Conservation (phyloP, 495 filamentous ascomycete species). For the Penicilliopsis zonata region DNA sequence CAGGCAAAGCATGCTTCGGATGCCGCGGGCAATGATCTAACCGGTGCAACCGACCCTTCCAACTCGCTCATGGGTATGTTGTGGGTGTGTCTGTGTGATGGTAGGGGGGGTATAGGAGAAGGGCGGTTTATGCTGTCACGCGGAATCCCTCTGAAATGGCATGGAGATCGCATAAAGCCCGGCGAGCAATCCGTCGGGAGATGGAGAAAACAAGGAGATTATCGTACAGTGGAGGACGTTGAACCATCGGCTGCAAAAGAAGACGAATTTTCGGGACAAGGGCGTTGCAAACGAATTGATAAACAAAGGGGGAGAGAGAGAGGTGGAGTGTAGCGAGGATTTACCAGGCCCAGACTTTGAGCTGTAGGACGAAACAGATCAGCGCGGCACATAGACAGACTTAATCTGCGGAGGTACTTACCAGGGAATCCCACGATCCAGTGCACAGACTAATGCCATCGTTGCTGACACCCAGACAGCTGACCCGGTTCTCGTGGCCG, state of each 20-base stretch:
- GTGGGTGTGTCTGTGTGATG: no score
- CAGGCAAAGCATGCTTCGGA: no score
- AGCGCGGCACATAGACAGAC: constrained; percentile 6
- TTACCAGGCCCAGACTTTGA: constrained; percentile 81
- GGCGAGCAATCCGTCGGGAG: no score
- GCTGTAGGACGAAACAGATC: constrained; percentile 31
- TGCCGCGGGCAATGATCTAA: no score
- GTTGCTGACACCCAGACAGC: constrained; percentile 95
- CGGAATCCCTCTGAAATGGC: constrained; percentile 18
- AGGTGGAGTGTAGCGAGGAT: constrained; percentile 35
- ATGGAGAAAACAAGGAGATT: constrained; percentile 32
- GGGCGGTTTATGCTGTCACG: no score
- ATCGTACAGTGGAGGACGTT: constrained; percentile 34
- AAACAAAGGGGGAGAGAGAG: no score
- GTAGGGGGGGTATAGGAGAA: no score
- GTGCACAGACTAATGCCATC: constrained; percentile 99
- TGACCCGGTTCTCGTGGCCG: constrained; percentile 97
- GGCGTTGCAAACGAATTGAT: constrained; percentile 33
- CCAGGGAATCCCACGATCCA: constrained; percentile 97
- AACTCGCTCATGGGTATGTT: no score
- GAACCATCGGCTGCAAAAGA: constrained; percentile 16
- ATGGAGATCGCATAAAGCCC: no score
- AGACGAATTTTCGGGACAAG: constrained; percentile 16
- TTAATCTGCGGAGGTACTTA: constrained; percentile 36
- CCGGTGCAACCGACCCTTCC: no score